Evolutionary conservation across 345 rosid species (phyloP), one percentile per base, ranked within the genome.

Genomic region (Populus euphratica): DNA sequence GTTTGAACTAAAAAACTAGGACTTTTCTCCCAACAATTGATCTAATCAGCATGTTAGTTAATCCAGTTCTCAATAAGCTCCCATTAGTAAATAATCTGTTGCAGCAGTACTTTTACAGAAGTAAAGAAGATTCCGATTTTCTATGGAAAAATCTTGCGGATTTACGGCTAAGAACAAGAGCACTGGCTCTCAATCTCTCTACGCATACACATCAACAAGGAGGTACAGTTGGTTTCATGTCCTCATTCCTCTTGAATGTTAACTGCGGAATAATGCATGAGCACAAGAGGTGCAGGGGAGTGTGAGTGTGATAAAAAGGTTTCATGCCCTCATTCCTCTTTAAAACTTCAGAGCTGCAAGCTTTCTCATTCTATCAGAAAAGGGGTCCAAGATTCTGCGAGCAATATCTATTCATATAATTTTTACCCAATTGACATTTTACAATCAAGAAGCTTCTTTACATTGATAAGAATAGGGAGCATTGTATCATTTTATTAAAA

Each of bases 81-180:
- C 72, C 44, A 50, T 35, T 35, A 66, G 67, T 18, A 52, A 52
- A 17, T 85, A 54, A 85, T 80, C 49, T 68, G 72, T 68, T 75
- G 70, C 39, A 64, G 81, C 80, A 76, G 79, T 81, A 47, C 52
- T 81, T 79, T 61, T 84, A 81, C 89, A 89, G 91, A 84, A 88
- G 84, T 12, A 59, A 56, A 27, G 83, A 84, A 67, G 89, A 89
- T 78, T 18, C 85, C 76, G 86, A 79, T 38, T 82, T 62, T 69
- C 72, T 91, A 73, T 86, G 91, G 92, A 78, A 76, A 73, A 72
- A 86, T 85, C 68, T 86, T 18, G 79, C 79, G 20, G 90, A 86
- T 69, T 68, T 83, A 54, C 77, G 78, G 83, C 75, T 79, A 65
- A 85, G 87, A 76, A 83, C 83, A 44, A 82, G 83, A 70, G 59